phyloP scores from a whole-genome alignment of 1,139 yeast species.

The Maudiozyma humilis region DNA sequence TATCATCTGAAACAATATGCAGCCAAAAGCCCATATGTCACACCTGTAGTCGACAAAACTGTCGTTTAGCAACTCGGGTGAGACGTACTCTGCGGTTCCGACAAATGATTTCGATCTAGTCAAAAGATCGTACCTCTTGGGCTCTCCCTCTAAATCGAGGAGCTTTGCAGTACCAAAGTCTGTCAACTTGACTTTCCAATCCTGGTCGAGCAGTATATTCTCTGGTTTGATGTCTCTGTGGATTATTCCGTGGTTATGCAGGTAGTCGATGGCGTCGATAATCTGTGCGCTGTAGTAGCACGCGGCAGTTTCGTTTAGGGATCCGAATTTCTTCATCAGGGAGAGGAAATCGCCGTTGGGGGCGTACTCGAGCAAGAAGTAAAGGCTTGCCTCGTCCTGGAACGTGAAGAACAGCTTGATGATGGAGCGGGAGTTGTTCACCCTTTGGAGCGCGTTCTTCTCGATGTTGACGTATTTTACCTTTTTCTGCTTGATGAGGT shows the following conservation, averaged over 20 bases:
- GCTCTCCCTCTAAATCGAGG: conserved; percentile 41
- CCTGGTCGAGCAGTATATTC: conserved; percentile 70
- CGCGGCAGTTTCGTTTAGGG: conserved; percentile 47
- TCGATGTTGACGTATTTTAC: conserved; percentile 75
- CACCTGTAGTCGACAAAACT: conserved; percentile 80
- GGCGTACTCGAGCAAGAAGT: conserved; percentile 71
- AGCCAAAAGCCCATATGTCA: conserved; percentile 96
- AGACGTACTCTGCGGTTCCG: conserved; percentile 69
- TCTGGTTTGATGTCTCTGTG: conserved; percentile 97
- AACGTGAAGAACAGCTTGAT: conserved; percentile 69
- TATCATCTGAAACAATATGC: conserved; percentile 85
- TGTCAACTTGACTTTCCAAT: conserved; percentile 81
- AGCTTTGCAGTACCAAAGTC: conserved; percentile 97
- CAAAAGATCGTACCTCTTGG: conserved; percentile 40
- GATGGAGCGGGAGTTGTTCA: conserved; percentile 61
- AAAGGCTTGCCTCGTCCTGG: conserved; percentile 64
- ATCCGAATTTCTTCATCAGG: conserved; percentile 49
- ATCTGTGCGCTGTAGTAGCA: conserved; percentile 63
- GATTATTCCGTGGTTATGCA: conserved; percentile 76
- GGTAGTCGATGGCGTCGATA: conserved; percentile 75
- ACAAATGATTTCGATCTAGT: conserved; percentile 76
- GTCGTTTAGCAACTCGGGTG: conserved; percentile 83
- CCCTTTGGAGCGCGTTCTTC: conserved; percentile 61
- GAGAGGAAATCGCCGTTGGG: conserved; percentile 69
- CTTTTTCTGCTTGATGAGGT: conserved; percentile 69